phyloP scores from a whole-genome alignment of 306 rosid genomes.

The Chamaecrista fasciculata region DNA sequence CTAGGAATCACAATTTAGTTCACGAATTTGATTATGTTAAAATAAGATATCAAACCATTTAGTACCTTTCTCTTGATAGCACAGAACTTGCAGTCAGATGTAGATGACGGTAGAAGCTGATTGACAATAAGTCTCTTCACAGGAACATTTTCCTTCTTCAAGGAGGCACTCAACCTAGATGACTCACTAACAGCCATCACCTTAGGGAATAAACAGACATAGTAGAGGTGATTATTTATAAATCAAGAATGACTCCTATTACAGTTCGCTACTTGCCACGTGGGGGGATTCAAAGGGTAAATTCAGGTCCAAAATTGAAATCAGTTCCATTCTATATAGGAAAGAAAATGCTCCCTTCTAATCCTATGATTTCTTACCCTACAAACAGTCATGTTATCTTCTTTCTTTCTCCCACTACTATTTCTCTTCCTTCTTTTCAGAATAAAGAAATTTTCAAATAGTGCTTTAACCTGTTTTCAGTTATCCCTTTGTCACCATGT shows the following conservation, averaged over 20 bases:
- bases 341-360: not conserved
- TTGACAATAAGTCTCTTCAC: slow-evolving; percentile 87
- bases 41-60: slow-evolving; percentile 17
- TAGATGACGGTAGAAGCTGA: slow-evolving; percentile 85
- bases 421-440: too few relatives aligned
- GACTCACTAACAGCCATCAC: slow-evolving; percentile 96
- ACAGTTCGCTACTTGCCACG: not conserved
- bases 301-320: not conserved
- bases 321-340: not conserved
- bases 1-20: too few relatives aligned
- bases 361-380: too few relatives aligned
- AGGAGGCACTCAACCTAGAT: slow-evolving; percentile 83
- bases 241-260: not conserved
- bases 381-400: not conserved
- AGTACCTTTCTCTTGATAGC: slow-evolving; percentile 87
- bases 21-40: not conserved
- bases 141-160: slow-evolving; percentile 90
- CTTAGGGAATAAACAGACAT: slow-evolving; percentile 37
- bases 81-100: slow-evolving; percentile 98
- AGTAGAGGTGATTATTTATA: not conserved
- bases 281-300: not conserved
- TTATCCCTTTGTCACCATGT: too few relatives aligned
- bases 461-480: too few relatives aligned
- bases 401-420: too few relatives aligned
- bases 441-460: too few relatives aligned